Conservation (phyloP, 2,329 filamentous ascomycete species). For the Diaporthe aspalathi region DNA sequence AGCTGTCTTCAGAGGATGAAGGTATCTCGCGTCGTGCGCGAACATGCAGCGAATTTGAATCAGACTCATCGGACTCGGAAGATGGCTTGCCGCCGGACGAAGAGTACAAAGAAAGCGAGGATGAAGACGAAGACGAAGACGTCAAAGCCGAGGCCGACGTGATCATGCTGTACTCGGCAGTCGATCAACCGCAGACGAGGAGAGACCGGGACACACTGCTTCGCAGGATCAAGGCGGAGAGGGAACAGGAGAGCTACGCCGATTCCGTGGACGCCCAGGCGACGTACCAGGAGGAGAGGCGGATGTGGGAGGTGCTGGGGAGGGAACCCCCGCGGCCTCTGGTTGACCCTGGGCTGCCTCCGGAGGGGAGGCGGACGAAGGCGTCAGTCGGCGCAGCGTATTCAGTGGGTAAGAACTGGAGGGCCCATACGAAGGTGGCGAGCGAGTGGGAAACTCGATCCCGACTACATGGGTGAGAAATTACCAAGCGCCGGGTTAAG, state of each 20-base stretch:
- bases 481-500: background rate
- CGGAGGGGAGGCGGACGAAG: constrained; percentile 39
- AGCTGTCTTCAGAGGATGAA: constrained; percentile 17
- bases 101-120: constrained; percentile 15
- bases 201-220: constrained; percentile 49
- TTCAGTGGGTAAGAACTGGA: constrained; percentile 54
- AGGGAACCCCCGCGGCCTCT: constrained; percentile 51
- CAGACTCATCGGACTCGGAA: constrained; percentile 6
- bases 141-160: constrained; percentile 54
- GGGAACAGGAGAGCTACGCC: constrained; percentile 57
- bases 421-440: constrained; percentile 49
- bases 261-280: constrained; percentile 55
- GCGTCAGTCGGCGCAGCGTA: constrained; percentile 51
- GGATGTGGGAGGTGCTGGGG: constrained; percentile 59
- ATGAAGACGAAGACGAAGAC: constrained; percentile 38
- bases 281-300: constrained; percentile 55
- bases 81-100: constrained; percentile 7
- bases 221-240: constrained; percentile 54
- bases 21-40: constrained; percentile 16
- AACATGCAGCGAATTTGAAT: background rate
- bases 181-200: constrained; percentile 54
- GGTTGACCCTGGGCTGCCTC: constrained; percentile 30
- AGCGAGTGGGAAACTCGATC: constrained; percentile 57
- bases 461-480: constrained; percentile 14
- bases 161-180: constrained; percentile 54